These are phyloP conservation scores for Punica granatum DNA, from an alignment of 345 rosid species.

Conservation along the genomic window DNA sequence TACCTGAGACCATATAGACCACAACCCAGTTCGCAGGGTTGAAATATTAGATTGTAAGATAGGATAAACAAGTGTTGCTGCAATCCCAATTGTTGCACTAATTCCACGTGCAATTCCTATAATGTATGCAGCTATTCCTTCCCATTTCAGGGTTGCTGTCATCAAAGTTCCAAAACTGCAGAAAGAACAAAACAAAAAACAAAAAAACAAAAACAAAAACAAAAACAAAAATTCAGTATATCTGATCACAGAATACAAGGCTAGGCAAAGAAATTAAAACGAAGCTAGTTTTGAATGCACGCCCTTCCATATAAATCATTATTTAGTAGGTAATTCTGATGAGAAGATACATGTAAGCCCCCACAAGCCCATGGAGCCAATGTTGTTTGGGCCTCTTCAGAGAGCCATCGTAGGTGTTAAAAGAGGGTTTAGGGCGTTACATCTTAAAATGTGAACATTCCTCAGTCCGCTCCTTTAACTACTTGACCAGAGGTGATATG, in stretches of 20 bases:
- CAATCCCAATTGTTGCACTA: slow-evolving; percentile 63
- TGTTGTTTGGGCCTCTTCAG: neutral
- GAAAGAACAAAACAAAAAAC: neutral
- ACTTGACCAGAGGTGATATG: neutral
- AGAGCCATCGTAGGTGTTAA: too few species aligned
- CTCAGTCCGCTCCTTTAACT: neutral
- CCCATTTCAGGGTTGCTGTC: slow-evolving; percentile 77
- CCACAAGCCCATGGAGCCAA: too few species aligned
- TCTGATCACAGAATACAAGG: neutral
- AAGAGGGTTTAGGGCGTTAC: too few species aligned
- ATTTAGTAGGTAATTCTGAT: neutral
- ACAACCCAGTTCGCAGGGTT: slow-evolving; percentile 70
- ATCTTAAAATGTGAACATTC: neutral
- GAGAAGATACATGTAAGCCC: too few species aligned
- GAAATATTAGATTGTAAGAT: slow-evolving; percentile 42
- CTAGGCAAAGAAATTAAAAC: neutral
- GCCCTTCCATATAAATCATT: neutral
- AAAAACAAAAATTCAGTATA: neutral
- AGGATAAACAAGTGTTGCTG: slow-evolving; percentile 71
- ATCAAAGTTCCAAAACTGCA: slow-evolving; percentile 74
- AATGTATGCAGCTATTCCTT: slow-evolving; percentile 60
- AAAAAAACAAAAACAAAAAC: too few species aligned
- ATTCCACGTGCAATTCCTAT: slow-evolving; percentile 74
- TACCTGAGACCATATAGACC: slow-evolving; percentile 95
- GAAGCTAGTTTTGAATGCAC: neutral